A percentile compares a stretch with the other conserved stretches of the same genome.
phyloP scores from a whole-genome alignment of 108 stramenopile genomes.

The Cyclotella baltica region DNA sequence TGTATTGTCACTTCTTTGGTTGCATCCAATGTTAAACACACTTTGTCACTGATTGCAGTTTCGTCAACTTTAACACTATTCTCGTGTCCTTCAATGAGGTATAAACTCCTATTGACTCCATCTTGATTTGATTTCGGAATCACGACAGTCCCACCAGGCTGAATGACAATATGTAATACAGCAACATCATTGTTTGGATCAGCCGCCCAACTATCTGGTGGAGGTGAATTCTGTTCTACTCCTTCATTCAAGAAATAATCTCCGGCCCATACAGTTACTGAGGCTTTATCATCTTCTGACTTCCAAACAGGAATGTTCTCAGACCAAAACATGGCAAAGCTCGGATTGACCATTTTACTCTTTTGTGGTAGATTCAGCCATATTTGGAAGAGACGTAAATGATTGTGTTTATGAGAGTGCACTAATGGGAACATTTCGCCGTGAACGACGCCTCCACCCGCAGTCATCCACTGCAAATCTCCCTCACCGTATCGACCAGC shows the following conservation, averaged over 20 bases:
- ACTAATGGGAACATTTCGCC: constrained; percentile 79
- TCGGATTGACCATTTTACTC: constrained; percentile 82
- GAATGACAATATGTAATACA: constrained; percentile 57
- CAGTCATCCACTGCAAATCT: constrained; percentile 95
- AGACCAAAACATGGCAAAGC: constrained; percentile 84
- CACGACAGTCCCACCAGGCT: constrained; percentile 57
- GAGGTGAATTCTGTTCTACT: constrained; percentile 49
- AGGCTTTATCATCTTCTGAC: constrained; percentile 43
- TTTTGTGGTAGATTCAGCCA: constrained; percentile 86
- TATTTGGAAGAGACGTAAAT: constrained; percentile 68
- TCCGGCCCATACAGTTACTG: constrained; percentile 68
- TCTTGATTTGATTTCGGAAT: constrained; percentile 56
- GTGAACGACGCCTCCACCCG: constrained; percentile 85
- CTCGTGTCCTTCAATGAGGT: constrained; percentile 65
- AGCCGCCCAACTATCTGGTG: constrained; percentile 68
- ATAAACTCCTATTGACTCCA: constrained; percentile 67
- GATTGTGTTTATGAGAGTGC: constrained; percentile 45
- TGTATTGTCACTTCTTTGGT: constrained; percentile 55
- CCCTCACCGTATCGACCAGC: constrained; percentile 70
- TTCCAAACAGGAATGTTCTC: constrained; percentile 62
- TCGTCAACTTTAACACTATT: constrained; percentile 48
- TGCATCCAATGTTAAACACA: constrained; percentile 51
- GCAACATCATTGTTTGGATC: constrained; percentile 74
- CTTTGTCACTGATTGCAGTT: constrained; percentile 41
- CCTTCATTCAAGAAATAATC: constrained; percentile 50